A percentile compares a stretch with the other conserved stretches of the same genome.
phyloP scores from a whole-genome alignment of 2,329 filamentous ascomycete species.

The Trichoderma hamatum region DNA sequence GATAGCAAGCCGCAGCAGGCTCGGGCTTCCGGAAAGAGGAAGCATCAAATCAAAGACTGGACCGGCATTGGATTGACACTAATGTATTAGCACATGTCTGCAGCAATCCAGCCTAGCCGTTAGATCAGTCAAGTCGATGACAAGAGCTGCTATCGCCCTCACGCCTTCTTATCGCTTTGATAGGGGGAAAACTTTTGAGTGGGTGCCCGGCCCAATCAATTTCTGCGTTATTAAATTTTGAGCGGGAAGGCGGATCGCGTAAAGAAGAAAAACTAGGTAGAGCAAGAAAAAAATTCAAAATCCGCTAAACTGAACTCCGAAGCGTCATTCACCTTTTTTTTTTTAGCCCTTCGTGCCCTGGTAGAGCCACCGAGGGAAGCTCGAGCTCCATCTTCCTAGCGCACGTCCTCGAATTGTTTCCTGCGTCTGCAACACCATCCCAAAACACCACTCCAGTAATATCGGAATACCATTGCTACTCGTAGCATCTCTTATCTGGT shows the following conservation, averaged over 20 bases:
- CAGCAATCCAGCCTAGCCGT: background rate
- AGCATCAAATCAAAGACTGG: background rate
- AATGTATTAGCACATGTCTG: slow-evolving; percentile 3
- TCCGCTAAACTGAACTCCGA: slow-evolving; percentile 11
- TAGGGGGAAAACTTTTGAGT: slow-evolving; percentile 20
- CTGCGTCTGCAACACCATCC: slow-evolving; percentile 4
- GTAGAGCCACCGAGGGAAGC: slow-evolving; percentile 7
- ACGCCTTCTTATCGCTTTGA: slow-evolving; percentile 20
- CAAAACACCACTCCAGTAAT: background rate
- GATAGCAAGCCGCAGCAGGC: background rate
- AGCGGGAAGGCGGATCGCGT: slow-evolving; percentile 20
- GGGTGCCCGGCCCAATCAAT: slow-evolving; percentile 25
- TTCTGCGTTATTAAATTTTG: slow-evolving; percentile 29
- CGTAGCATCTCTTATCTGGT: background rate
- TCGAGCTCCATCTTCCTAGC: slow-evolving; percentile 17
- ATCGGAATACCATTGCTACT: background rate
- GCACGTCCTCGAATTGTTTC: slow-evolving; percentile 3
- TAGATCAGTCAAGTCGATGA: background rate
- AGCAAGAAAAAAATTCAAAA: slow-evolving; percentile 11
- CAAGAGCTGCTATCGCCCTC: background rate
- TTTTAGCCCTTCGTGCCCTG: slow-evolving; percentile 23
- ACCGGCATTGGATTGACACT: slow-evolving; percentile 5
- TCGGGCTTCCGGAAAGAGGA: slow-evolving; percentile 16
- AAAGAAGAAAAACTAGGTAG: slow-evolving; percentile 3
- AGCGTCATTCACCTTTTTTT: slow-evolving; percentile 25